Conservation (phyloP, 495 filamentous ascomycete genomes). For the Halenospora varia region DNA sequence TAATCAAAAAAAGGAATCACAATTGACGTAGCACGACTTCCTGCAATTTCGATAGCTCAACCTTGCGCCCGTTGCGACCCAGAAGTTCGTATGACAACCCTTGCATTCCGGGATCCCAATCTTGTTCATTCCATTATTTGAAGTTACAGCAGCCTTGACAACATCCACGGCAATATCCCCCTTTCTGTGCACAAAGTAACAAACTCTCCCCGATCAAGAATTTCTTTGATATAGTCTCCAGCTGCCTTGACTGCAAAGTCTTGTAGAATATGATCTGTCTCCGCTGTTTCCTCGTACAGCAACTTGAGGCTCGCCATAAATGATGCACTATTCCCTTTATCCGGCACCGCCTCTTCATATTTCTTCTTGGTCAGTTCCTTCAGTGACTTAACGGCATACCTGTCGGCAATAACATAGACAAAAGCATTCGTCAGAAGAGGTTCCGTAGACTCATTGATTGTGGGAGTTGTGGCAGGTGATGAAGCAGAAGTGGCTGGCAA, state of each 20-base stretch:
- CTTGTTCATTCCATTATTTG: too few species aligned
- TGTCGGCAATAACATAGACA: slow-evolving; percentile 42
- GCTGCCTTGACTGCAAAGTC: slow-evolving; percentile 26
- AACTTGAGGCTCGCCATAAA: slow-evolving; percentile 31
- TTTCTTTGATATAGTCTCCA: slow-evolving; percentile 6
- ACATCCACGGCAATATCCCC: slow-evolving; percentile 2
- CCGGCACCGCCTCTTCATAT: slow-evolving; percentile 26
- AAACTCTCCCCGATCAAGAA: slow-evolving; percentile 8
- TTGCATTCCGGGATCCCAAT: too few species aligned
- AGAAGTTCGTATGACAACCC: too few species aligned
- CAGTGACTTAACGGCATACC: slow-evolving; percentile 34
- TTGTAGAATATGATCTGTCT: slow-evolving; percentile 30
- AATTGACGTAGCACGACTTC: too few species aligned
- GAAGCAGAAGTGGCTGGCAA: slow-evolving; percentile 19
- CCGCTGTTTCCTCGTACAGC: slow-evolving; percentile 29
- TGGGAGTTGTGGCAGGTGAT: neutral
- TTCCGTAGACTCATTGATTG: slow-evolving; percentile 11
- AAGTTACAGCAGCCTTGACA: neutral
- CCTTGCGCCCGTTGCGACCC: too few species aligned
- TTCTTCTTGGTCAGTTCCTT: slow-evolving; percentile 32
- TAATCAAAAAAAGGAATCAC: too few species aligned
- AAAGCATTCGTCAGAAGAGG: slow-evolving; percentile 30
- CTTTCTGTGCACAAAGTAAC: slow-evolving; percentile 1
- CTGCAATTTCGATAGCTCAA: too few species aligned
- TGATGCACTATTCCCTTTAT: slow-evolving; percentile 22